Evolutionary conservation across 169 alveolate species (phyloP), one percentile per base, ranked within the genome.

Genomic region (Cryptosporidium viatorum): DNA sequence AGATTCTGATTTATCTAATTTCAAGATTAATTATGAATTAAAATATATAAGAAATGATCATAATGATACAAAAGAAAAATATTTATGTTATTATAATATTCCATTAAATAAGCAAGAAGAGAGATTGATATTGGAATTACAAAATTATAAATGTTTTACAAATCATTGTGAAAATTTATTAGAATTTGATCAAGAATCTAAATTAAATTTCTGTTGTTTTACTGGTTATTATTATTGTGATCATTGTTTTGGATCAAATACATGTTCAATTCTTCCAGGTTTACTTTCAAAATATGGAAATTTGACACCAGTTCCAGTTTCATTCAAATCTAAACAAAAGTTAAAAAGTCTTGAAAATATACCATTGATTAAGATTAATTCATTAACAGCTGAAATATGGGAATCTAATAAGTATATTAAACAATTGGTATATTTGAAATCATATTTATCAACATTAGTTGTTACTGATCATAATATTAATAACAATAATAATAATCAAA

Each of bases 161-260:
- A 80, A 16, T 10, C 50, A 35, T 26, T 80, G 89, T 41, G 29
- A 50, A n/a, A n/a, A 18, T 9, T 5, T 7, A 18, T 1, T 80
- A 14, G 62, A 80, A 26, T 23, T 45, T 45, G 59, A 48, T 31
- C 21, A 55, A n/a, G 55, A 62, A 37, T 12, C 16, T 10, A 74
- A 37, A 41, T 9, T 41, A 1, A 59, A 65, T 43, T 80, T 80
- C 59, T 80, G 89, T 26, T 80, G 89, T 65, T 65, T 62, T 39
- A 80, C 89, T 60, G 89, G 89, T 39, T 80, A 62, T 62, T 80
- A 23, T 65, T 80, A 80, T 62, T 80, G 89, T 65, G 73, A 59
- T 48, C 9, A 35, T 37, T 80, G 89, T 62, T 80, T 41, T 80
- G 89, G 89, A 26, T 10, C 12, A 16, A 45, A 80, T 80, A 18